These are phyloP conservation scores for Primulina eburnea DNA, from an alignment of 257 asterid species.

Conservation along the genomic window DNA sequence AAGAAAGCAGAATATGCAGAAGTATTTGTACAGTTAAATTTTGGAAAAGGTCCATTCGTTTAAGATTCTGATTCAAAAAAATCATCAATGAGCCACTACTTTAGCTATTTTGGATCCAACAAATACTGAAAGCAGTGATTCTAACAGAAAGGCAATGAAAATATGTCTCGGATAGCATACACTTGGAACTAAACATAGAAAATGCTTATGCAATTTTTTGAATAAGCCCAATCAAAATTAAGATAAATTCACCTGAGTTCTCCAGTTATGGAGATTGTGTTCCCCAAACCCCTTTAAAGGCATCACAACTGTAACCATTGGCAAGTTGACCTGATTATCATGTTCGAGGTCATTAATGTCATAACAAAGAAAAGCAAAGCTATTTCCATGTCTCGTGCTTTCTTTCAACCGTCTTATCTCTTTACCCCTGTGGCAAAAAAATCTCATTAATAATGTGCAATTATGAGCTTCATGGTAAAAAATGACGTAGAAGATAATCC, in stretches of 20 bases:
- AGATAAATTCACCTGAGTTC: slow-evolving; percentile 67
- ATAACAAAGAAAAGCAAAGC: slow-evolving; percentile 67
- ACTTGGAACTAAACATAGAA: slow-evolving; percentile 6
- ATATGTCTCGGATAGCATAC: slow-evolving; percentile 12
- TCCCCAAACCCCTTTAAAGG: slow-evolving; percentile 98
- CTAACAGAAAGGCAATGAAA: slow-evolving; percentile 15
- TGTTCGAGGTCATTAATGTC: slow-evolving; percentile 82
- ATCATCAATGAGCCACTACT: not conserved
- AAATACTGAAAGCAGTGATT: slow-evolving; percentile 16
- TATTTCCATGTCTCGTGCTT: slow-evolving; percentile 56
- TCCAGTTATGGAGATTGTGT: slow-evolving; percentile 97
- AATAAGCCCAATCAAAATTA: slow-evolving; percentile 21
- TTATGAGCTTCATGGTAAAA: slow-evolving; percentile 15
- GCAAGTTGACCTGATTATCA: slow-evolving; percentile 73
- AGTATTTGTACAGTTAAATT: slow-evolving; percentile 11
- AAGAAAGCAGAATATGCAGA: slow-evolving; percentile 14
- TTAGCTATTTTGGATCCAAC: slow-evolving; percentile 15
- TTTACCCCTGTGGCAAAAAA: slow-evolving; percentile 60
- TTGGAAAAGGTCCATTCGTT: slow-evolving; percentile 8
- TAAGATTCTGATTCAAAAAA: slow-evolving; percentile 14
- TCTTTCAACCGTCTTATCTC: slow-evolving; percentile 67
- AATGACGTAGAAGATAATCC: slow-evolving; percentile 8
- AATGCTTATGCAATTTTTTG: slow-evolving; percentile 8
- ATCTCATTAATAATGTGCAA: slow-evolving; percentile 15
- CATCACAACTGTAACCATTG: slow-evolving; percentile 91